phyloP scores from a whole-genome alignment of 179 eudicot species.

The Heliamphora pulchella region DNA sequence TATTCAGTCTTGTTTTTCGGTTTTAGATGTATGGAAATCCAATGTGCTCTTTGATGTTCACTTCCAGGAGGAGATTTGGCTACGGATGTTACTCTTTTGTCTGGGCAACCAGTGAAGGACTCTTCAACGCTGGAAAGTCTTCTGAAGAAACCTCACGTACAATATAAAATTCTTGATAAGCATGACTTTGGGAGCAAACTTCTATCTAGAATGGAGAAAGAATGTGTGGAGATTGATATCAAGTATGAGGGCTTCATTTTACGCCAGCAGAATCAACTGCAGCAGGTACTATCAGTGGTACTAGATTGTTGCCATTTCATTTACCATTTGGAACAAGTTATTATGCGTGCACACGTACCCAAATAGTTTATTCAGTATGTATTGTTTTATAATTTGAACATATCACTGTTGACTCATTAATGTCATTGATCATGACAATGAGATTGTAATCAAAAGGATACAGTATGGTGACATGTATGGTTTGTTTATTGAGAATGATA shows the following conservation, averaged over 20 bases:
- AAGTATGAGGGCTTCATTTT: constrained; percentile 94
- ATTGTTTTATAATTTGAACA: neutral
- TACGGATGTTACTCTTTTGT: constrained; percentile 53
- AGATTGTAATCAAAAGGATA: neutral
- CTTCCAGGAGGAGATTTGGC: constrained; percentile 71
- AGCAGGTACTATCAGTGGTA: constrained; percentile 43
- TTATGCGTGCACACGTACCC: neutral
- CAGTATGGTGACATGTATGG: neutral
- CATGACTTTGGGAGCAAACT: constrained; percentile 70
- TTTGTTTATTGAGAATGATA: neutral
- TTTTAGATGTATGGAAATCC: neutral
- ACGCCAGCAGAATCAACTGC: constrained; percentile 80
- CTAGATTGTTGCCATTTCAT: neutral
- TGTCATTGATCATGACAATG: neutral
- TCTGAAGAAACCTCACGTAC: constrained; percentile 87
- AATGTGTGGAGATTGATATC: constrained; percentile 88
- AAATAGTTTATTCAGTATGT: neutral
- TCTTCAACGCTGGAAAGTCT: constrained; percentile 69
- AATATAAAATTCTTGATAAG: constrained; percentile 72
- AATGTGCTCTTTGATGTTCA: neutral
- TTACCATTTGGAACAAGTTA: neutral
- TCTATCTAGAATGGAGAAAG: constrained; percentile 74
- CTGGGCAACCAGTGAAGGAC: constrained; percentile 77
- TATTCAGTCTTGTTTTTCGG: neutral
- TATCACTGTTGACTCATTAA: neutral